Conservation (phyloP, 2,329 filamentous ascomycete species). For the Aspergillus cejpii region DNA sequence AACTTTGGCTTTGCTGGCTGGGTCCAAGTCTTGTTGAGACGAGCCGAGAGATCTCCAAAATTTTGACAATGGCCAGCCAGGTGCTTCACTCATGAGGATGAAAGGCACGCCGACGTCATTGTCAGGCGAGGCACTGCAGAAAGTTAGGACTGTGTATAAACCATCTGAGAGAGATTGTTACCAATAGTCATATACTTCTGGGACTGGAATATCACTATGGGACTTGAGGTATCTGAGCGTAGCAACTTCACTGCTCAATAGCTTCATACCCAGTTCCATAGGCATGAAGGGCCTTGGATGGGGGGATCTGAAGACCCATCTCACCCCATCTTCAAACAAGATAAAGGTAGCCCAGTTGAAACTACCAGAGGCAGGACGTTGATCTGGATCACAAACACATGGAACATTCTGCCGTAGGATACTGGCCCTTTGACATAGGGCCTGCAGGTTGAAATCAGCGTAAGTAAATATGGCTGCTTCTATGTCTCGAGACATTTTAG, state of each 20-base stretch:
- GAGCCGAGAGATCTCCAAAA: conserved; percentile 16
- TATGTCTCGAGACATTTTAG: neutral
- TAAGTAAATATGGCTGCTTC: conserved; percentile 7
- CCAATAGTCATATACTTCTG: conserved; percentile 26
- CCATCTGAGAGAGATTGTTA: conserved; percentile 4
- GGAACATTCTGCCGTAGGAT: conserved; percentile 13
- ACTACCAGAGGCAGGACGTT: conserved; percentile 23
- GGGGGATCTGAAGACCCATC: conserved; percentile 29
- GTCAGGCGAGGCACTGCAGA: conserved; percentile 12
- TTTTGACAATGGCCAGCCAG: conserved; percentile 21
- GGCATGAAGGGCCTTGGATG: conserved; percentile 12
- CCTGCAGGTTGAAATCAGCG: conserved; percentile 18
- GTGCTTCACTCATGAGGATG: conserved; percentile 32
- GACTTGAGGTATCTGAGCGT: conserved; percentile 27
- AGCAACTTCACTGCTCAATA: conserved; percentile 30
- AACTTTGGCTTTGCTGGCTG: conserved; percentile 19
- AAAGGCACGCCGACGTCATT: conserved; percentile 29
- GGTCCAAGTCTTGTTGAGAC: conserved; percentile 7
- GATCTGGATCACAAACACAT: conserved; percentile 18
- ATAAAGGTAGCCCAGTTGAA: conserved; percentile 31
- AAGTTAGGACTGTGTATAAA: conserved; percentile 3
- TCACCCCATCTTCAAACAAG: conserved; percentile 26
- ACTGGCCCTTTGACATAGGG: conserved; percentile 16
- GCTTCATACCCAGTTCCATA: conserved; percentile 14
- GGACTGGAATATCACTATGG: conserved; percentile 28